Evolutionary conservation across 495 filamentous ascomycete genomes (phyloP), one percentile per base, ranked within the genome.

Genomic region (Podospora bellae-mahoneyi): DNA sequence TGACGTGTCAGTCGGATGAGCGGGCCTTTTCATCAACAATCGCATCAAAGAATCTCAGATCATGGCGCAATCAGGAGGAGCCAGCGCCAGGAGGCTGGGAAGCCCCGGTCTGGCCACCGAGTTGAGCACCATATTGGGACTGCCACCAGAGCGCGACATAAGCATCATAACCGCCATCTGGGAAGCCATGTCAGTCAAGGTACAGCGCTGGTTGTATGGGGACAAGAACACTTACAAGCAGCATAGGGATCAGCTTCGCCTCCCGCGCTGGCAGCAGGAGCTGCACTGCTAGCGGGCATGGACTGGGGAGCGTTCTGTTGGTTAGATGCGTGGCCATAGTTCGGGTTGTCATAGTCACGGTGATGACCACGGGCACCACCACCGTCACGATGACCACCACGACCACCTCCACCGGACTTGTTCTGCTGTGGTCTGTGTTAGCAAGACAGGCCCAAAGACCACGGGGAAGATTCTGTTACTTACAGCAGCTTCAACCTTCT

Each of bases 401-500:
- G 76, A 69, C 84, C 79, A 64, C 82, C 77, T 58, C 79, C 78
- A 64, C 81, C 79, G 57, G 81, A 80, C 79, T 83, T 87, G 74
- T 79, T 74, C 78, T 84, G 69, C 16, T 27, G 6, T 34, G 23
- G 23, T 53, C 18, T 39, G 9, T 18, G 13, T 48, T 48, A 48
- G 39, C 9, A 13, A 48, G 15, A 48, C 15, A 1, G 7, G 7
- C 2, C 2, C 9, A 13, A 48, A 6, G 13, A 48, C 7, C 7
- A 48, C 7, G 15, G 2, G 15, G 15, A 48, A 48, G 2, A 48
- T 3, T 16, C 39, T 48, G 39, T 10, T 23, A 74, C 84, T 78
- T 85, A 92, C 91, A 68, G 91, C 92, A 66, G 89, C 87, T 64
- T 94, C 90, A n/a, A 94, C 92, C 79, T 95, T 95, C 63, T 93